Base-by-base conservation (phyloP, 495 filamentous ascomycete genomes). In the Stereocaulon alpinum region DNA sequence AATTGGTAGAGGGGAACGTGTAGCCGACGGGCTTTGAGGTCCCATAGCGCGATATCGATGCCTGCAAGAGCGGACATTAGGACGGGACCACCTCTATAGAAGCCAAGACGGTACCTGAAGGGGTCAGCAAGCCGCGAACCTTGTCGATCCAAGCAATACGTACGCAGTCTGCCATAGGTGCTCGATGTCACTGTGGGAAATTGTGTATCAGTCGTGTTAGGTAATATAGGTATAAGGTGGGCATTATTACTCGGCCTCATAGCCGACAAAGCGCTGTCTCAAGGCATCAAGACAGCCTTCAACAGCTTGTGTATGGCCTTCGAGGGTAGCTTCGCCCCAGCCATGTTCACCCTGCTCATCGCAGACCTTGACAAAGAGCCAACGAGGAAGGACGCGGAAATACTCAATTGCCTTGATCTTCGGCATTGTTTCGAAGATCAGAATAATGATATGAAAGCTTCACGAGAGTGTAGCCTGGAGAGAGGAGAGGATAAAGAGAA, bases 21-120 rank as follows among this genome's bases (percentile, higher is more conserved):
- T 20, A 91, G 71, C 60, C 65, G 70, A 3, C 74, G 70, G 3
- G 75, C 74, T 65, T 91, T 91, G 45, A 91, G 66, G 74, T 91
- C 88, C 88, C 88, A 91, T 5, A 92, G 73, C 4, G 88, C 87
- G 66, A 92, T 91, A 64, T 91, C 88, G 62, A 92, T 84, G 3
- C 88, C 88, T 1, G 86, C 77, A 30, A 91, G 73, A 7, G 88
- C 88, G 55, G 82, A 86, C 86, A 90, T 89, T 63, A 92, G 84
- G 22, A 92, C 87, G 0, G 88, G 86, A 1, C 88, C 88, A n/a
- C 88, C 88, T 40, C 87, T 78, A 70, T 91, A 90, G 72, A 90
- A 90, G 20, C 83, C 82, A 6, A 81, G 73, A 55, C 87, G 79
- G 76, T 82, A 52, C 29, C 49, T 52, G 34, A 32, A 30, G 15